A percentile compares a stretch with the other conserved stretches of the same genome.
Evolutionary conservation across 441 rosid species (phyloP).

Genomic region (Brassica balearica): DNA sequence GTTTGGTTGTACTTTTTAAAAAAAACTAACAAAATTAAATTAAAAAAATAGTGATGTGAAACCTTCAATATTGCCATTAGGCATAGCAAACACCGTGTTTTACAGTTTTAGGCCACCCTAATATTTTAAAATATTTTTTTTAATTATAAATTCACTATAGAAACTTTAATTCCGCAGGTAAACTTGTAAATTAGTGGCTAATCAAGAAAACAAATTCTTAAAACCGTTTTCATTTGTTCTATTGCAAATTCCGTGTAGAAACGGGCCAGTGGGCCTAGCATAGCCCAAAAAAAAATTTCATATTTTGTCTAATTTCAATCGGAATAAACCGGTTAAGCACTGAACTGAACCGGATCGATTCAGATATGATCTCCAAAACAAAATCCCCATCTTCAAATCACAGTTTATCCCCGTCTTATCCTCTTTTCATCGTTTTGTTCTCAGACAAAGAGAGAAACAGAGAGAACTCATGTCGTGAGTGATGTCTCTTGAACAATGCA

Average conservation of each 20-base stretch:
- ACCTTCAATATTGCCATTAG: not conserved
- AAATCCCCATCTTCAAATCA: conserved; percentile 41
- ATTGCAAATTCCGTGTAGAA: not conserved
- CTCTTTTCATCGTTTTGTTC: conserved; percentile 30
- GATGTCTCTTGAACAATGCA: conserved; percentile 58
- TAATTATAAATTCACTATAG: not conserved
- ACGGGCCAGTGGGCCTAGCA: not conserved
- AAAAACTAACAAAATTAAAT: not conserved
- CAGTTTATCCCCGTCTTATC: conserved; percentile 34
- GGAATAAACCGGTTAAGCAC: conserved; percentile 5
- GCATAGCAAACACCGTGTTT: not conserved
- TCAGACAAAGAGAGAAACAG: conserved; percentile 2
- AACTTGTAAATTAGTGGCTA: not conserved
- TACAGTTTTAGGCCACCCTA: no score
- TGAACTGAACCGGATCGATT: conserved; percentile 11
- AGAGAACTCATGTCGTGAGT: conserved; percentile 28
- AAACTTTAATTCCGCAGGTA: not conserved
- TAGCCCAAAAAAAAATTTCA: not conserved
- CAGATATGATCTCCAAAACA: conserved; percentile 18
- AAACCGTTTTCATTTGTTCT: no score
- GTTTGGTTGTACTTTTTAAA: not conserved
- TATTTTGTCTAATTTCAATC: not conserved
- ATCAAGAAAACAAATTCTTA: no score
- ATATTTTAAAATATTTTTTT: no score
- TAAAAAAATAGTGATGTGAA: not conserved